Conservation (phyloP, 2,329 filamentous ascomycete species). For the Cercospora sp. region DNA sequence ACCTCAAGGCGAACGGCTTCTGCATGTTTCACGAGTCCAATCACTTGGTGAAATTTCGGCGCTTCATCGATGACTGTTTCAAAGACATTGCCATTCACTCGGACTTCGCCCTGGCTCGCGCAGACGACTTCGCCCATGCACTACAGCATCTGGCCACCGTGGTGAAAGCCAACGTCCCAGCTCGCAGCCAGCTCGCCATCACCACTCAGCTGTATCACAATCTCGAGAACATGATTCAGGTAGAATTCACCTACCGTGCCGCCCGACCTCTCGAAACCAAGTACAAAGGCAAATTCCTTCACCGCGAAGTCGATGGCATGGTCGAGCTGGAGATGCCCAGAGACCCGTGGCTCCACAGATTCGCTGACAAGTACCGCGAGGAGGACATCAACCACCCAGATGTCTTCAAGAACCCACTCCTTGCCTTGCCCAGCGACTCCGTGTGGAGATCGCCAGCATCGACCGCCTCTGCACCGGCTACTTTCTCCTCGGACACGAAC, state of each 20-base stretch:
- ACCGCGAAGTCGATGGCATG: constrained; percentile 6
- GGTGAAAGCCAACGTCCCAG: background rate
- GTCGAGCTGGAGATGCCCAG: constrained; percentile 2
- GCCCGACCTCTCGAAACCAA: background rate
- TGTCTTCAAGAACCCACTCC: background rate
- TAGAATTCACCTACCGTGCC: background rate
- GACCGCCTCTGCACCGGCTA: background rate
- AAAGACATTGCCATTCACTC: background rate
- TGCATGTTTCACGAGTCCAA: background rate
- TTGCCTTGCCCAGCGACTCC: background rate
- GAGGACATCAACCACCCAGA: constrained; percentile 1
- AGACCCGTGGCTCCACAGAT: background rate
- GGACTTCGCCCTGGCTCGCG: background rate
- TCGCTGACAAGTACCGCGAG: background rate
- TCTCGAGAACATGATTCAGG: background rate
- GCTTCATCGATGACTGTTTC: background rate
- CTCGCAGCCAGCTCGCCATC: background rate
- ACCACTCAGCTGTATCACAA: background rate
- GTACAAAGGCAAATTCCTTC: background rate
- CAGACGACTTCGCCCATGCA: background rate
- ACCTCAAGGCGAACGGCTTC: background rate
- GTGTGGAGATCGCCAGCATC: background rate
- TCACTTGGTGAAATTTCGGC: background rate
- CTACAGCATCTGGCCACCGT: background rate
- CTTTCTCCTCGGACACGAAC: background rate